Evolutionary conservation across 2,329 filamentous ascomycete genomes (phyloP), one percentile per base, ranked within the genome.

Genomic region (Sclerotinia minor): DNA sequence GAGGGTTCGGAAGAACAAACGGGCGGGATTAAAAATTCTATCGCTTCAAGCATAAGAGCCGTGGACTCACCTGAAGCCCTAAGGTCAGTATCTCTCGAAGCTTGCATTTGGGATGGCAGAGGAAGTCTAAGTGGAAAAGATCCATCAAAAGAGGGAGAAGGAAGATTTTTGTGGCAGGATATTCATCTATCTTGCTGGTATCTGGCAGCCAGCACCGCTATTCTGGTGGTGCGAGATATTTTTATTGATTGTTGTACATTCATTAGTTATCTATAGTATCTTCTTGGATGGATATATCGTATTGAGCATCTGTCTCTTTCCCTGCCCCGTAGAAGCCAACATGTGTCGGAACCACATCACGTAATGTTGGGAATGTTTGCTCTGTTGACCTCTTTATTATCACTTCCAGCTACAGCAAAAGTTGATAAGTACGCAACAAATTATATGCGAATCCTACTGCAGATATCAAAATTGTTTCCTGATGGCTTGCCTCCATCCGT

Each of bases 21-120:
- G 3, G 47, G 45, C 15, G 45, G 60, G 24, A 65, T 55, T 11
- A 49, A 24, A 21, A 38, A 57, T 55, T 57, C 52, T 3, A 49
- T 19, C 6, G 41, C 41, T 2, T 52, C 63, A 8, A 38, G 63
- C 52, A 65, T 58, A 38, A 49, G 52, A 17, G 53, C 38, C 19
- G 50, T 65, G 24, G 50, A 29, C 44, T 65, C 63, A 65, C 58
- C 41, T 3, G 64, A 55, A 35, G 64, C 64, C 15, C 38, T 53
- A 24, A 65, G 52, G n/a, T 58, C 13, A 35, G 24, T 11, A 38
- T 58, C 26, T 50, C 41, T 38, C 15, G 58, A 54, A 38, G 38
- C 17, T 41, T 55, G 24, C 15, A 67, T 44, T 7, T 50, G 29
- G n/a, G 47, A 57, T 17, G 57, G 47, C 8, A 61, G 49, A 21